These are phyloP conservation scores for Coemansia sp. DNA, from an alignment of 192 early-diverging fungal genomes.

Conservation along the genomic window DNA sequence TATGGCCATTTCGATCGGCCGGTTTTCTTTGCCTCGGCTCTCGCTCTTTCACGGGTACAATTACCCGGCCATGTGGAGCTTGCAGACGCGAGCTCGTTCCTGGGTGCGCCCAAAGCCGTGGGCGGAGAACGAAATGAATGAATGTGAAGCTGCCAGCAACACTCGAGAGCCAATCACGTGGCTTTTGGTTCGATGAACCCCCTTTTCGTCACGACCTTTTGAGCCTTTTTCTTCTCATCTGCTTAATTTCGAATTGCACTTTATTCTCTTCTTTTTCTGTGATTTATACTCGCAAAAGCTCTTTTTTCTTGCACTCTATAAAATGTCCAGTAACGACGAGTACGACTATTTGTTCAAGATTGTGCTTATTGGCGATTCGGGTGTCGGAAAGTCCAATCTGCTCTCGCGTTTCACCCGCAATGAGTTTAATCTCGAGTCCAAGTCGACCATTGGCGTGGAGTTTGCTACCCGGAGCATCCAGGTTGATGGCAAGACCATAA, in stretches of 20 bases:
- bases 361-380: constrained; percentile 92
- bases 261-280: constrained; percentile 13
- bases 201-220: neutral
- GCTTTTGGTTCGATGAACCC: neutral
- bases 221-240: constrained; percentile 11
- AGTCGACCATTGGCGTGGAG: constrained; percentile 99
- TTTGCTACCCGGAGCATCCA: constrained; percentile 96
- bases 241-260: neutral
- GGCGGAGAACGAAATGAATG: constrained; percentile 6
- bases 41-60: too few relatives aligned
- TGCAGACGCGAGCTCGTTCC: neutral
- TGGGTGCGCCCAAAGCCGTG: neutral
- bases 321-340: constrained; percentile 62
- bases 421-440: constrained; percentile 98
- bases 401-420: constrained; percentile 95
- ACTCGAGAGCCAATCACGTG: constrained; percentile 2
- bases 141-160: neutral
- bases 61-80: too few relatives aligned
- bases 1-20: too few relatives aligned
- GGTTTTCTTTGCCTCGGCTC: too few relatives aligned
- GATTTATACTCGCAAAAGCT: constrained; percentile 3
- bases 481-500: constrained; percentile 96
- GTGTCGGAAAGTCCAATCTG: constrained; percentile 98
- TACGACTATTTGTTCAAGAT: constrained; percentile 92
- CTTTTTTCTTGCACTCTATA: constrained; percentile 2